phyloP scores from a whole-genome alignment of 345 rosid genomes.

The Eutrema yunnanense region DNA sequence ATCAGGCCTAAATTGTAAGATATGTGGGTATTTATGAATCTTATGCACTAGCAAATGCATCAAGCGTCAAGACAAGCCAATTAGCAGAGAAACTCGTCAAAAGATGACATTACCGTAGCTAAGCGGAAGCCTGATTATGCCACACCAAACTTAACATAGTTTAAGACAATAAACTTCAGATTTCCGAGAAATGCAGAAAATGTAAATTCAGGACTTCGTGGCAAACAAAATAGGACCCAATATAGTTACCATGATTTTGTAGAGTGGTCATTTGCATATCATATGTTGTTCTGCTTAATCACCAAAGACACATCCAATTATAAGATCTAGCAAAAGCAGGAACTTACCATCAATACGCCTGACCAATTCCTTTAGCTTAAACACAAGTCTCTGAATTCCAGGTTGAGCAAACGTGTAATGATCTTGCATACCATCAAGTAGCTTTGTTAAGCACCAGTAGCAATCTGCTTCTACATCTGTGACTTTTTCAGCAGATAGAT shows the following conservation, averaged over 20 bases:
- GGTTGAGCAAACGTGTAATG: conserved; percentile 99
- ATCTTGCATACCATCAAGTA: conserved; percentile 99
- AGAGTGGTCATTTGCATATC: background rate
- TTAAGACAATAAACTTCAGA: background rate
- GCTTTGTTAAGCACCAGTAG: conserved; percentile 95
- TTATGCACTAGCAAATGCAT: conserved; percentile 6
- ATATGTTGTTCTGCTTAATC: conserved; percentile 3
- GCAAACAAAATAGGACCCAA: background rate
- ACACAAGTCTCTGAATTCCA: conserved; percentile 98
- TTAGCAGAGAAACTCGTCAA: background rate
- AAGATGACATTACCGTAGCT: background rate
- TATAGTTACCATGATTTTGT: background rate
- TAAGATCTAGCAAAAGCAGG: background rate
- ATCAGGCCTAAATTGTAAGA: background rate
- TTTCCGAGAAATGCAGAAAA: background rate
- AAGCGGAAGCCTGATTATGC: background rate
- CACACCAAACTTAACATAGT: background rate
- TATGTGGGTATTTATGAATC: background rate
- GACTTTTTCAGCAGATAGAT: conserved; percentile 58
- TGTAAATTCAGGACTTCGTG: background rate
- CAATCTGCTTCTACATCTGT: conserved; percentile 89
- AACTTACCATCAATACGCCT: conserved; percentile 88
- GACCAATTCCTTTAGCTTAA: conserved; percentile 93
- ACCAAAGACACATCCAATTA: background rate
- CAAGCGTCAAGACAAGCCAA: background rate